phyloP scores from a whole-genome alignment of 192 early-diverging fungal species.

The Backusella tarrabulga region DNA sequence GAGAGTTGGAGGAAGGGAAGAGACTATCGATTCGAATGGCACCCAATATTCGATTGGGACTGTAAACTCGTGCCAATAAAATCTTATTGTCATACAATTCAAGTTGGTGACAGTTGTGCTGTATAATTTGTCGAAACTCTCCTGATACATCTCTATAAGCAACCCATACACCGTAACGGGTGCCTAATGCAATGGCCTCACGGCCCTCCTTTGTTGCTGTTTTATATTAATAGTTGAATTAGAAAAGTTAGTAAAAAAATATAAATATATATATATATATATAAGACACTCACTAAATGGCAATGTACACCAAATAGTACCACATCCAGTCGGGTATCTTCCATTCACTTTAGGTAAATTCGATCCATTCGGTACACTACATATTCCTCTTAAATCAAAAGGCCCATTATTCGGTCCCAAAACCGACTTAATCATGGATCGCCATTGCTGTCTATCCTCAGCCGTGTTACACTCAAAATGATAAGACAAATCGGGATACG shows the following conservation, averaged over 20 bases:
- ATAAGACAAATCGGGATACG: background rate
- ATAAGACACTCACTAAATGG: slow-evolving; percentile 16
- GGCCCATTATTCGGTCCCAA: background rate
- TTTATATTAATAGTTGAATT: background rate
- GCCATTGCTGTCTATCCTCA: background rate
- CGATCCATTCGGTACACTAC: background rate
- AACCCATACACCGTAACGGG: slow-evolving; percentile 22
- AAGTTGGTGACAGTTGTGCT: background rate
- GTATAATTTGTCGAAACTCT: background rate
- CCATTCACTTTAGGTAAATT: background rate
- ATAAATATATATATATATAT: too few relatives aligned
- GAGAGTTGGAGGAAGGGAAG: background rate
- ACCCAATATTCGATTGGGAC: background rate
- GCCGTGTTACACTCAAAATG: background rate
- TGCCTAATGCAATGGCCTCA: slow-evolving; percentile 17
- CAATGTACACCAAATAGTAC: slow-evolving; percentile 8
- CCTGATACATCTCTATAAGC: slow-evolving; percentile 8
- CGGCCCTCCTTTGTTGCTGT: slow-evolving; percentile 4
- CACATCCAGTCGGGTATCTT: slow-evolving; percentile 7
- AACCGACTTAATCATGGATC: background rate
- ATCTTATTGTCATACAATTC: slow-evolving; percentile 6
- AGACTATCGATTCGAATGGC: slow-evolving; percentile 3
- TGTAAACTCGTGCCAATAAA: background rate
- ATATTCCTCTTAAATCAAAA: slow-evolving; percentile 1
- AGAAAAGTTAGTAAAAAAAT: background rate